Conservation (phyloP, 73 alveolate genomes). For the Tetrahymena thermophila region DNA sequence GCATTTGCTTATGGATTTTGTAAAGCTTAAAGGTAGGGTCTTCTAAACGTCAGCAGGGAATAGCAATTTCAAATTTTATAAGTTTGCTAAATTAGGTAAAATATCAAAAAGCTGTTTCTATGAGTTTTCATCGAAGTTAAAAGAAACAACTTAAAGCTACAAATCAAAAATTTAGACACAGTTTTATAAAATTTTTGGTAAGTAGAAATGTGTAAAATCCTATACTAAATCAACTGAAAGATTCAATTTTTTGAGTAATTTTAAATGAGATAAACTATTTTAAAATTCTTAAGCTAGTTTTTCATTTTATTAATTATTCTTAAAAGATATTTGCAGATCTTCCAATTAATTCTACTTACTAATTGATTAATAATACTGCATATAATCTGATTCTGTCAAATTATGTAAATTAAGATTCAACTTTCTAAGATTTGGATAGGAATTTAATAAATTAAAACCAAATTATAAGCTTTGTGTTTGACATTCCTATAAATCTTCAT, state of each 20-base stretch:
- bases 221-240: neutral
- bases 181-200: neutral
- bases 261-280: neutral
- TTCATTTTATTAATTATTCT: neutral
- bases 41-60: neutral
- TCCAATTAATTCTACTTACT: neutral
- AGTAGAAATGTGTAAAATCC: neutral
- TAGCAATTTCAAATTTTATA: neutral
- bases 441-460: neutral
- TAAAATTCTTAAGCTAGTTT: neutral
- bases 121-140: neutral
- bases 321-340: neutral
- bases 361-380: too few relatives aligned
- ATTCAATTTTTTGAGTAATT: neutral
- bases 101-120: neutral
- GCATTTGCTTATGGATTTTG: neutral
- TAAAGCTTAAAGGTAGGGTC: neutral
- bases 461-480: neutral
- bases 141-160: neutral
- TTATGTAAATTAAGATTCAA: too few relatives aligned
- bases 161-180: neutral
- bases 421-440: neutral
- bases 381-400: neutral
- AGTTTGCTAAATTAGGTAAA: neutral
- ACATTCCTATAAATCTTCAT: neutral